Conservation (phyloP, 768 basidiomycete species). For the Lentinula raphanica region DNA sequence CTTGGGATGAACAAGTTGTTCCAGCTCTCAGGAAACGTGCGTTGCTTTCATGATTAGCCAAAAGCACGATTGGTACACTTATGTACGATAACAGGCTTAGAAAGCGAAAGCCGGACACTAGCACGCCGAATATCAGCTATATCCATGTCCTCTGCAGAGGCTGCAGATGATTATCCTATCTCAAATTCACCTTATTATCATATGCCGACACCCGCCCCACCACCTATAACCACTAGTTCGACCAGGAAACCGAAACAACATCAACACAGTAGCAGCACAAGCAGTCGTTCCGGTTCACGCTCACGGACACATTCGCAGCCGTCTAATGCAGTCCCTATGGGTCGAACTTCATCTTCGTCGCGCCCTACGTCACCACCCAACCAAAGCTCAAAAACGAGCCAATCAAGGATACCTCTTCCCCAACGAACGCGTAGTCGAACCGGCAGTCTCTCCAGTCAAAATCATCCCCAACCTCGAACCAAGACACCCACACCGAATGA, state of each 20-base stretch:
- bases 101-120: conserved; percentile 75
- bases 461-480: background rate
- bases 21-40: conserved; percentile 76
- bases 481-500: conserved; percentile 1
- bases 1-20: conserved; percentile 82
- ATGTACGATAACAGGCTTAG: conserved; percentile 50
- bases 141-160: conserved; percentile 53
- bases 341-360: conserved; percentile 39
- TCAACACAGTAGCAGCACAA: conserved; percentile 16
- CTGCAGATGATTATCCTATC: conserved; percentile 7
- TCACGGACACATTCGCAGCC: conserved; percentile 65
- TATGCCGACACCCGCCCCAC: background rate
- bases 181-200: conserved; percentile 9
- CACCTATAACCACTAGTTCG: conserved; percentile 9
- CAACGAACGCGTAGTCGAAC: conserved; percentile 35
- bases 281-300: conserved; percentile 29
- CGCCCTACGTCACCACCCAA: conserved; percentile 22
- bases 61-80: conserved; percentile 10
- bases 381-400: conserved; percentile 17
- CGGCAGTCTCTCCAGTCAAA: conserved; percentile 22
- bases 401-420: conserved; percentile 42
- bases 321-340: conserved; percentile 13
- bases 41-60: conserved; percentile 12
- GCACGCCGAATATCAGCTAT: conserved; percentile 72
- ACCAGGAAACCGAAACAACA: conserved; percentile 14